Conservation (phyloP, 2,329 filamentous ascomycete genomes). For the Colletotrichum gloeosporioides region DNA sequence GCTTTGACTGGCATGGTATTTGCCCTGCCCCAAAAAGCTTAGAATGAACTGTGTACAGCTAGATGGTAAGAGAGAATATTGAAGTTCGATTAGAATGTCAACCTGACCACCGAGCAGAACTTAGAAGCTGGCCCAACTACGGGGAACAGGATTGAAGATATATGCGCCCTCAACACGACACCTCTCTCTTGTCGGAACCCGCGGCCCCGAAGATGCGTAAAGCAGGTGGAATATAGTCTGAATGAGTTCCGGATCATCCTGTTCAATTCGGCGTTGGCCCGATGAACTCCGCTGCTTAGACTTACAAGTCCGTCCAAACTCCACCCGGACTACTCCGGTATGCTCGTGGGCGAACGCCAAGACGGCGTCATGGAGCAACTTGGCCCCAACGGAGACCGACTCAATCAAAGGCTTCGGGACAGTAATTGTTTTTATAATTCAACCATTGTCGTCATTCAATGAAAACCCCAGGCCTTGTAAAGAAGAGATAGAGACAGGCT, state of each 20-base stretch:
- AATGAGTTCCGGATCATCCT: too few species aligned
- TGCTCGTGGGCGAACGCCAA: background rate
- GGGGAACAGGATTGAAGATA: background rate
- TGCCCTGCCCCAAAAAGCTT: accelerated
- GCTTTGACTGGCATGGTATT: background rate
- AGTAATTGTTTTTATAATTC: accelerated
- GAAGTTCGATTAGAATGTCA: background rate
- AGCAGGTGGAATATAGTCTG: background rate
- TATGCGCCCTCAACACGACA: background rate
- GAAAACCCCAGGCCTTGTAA: background rate
- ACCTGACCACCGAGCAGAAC: too few species aligned
- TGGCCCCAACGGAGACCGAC: background rate
- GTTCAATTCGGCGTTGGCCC: background rate
- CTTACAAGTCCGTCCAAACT: background rate
- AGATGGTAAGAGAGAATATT: background rate
- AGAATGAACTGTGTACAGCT: background rate
- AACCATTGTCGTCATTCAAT: accelerated
- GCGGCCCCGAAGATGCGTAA: background rate
- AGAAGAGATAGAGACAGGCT: accelerated
- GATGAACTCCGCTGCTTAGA: background rate
- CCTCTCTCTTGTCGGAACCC: background rate
- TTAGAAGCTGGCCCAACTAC: background rate
- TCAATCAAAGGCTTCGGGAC: background rate
- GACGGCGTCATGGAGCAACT: background rate
- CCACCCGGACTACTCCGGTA: background rate